These are phyloP conservation scores for Aspergillus calidoustus DNA, from an alignment of 2,329 filamentous ascomycete species.

Conservation along the genomic window DNA sequence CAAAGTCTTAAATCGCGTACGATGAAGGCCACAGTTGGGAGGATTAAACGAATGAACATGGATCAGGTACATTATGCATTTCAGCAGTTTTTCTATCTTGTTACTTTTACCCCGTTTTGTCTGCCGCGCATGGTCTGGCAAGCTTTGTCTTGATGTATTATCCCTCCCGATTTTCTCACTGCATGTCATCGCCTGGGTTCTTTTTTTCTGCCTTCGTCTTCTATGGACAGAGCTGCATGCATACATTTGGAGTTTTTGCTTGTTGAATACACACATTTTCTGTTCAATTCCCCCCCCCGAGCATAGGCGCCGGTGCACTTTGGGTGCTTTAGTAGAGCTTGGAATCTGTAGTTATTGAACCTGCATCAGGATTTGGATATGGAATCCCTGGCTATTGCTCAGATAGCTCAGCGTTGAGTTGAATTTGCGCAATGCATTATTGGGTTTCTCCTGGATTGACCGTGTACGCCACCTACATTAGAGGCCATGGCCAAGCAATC, in stretches of 20 bases:
- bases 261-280: slow-evolving; percentile 7
- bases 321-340: background rate
- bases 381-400: background rate
- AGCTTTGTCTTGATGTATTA: slow-evolving; percentile 20
- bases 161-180: slow-evolving; percentile 10
- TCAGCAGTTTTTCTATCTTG: slow-evolving; percentile 14
- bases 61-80: slow-evolving; percentile 22
- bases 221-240: slow-evolving; percentile 12
- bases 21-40: background rate
- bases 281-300: background rate
- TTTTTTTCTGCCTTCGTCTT: slow-evolving; percentile 15
- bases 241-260: slow-evolving; percentile 17
- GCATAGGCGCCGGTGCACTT: slow-evolving; percentile 3
- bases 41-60: slow-evolving; percentile 16
- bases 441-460: background rate
- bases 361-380: background rate
- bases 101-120: background rate
- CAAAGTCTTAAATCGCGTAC: slow-evolving; percentile 22
- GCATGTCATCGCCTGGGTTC: slow-evolving; percentile 5
- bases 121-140: slow-evolving; percentile 21
- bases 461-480: background rate
- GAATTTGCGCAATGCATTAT: background rate
- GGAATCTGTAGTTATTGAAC: slow-evolving; percentile 10
- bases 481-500: background rate
- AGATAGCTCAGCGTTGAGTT: background rate